phyloP scores from a whole-genome alignment of 495 filamentous ascomycete species.

The Massariosphaeria phaeospora region DNA sequence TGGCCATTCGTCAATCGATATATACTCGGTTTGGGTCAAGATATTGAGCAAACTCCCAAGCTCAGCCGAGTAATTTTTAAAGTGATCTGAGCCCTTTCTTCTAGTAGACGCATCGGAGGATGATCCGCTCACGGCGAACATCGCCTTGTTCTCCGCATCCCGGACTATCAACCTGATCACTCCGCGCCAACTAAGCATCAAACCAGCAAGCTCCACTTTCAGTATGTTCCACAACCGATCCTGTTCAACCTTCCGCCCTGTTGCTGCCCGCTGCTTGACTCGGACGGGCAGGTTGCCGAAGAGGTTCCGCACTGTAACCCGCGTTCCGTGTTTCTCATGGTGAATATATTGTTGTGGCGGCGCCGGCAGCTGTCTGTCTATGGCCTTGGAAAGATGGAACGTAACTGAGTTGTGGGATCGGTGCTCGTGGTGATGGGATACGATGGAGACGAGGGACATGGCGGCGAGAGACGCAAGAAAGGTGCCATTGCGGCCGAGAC shows the following conservation, averaged over 20 bases:
- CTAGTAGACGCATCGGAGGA: neutral
- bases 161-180: conserved; percentile 40
- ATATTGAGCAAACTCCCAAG: conserved; percentile 42
- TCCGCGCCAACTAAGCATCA: conserved; percentile 62
- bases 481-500: conserved; percentile 64
- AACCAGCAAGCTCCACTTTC: conserved; percentile 52
- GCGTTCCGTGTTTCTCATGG: conserved; percentile 64
- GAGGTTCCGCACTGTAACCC: conserved; percentile 74
- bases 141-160: conserved; percentile 23
- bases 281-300: conserved; percentile 96
- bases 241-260: conserved; percentile 49
- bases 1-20: conserved; percentile 47
- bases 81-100: neutral
- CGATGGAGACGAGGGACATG: conserved; percentile 71
- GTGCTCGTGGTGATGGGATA: conserved; percentile 65
- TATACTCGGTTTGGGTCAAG: conserved; percentile 60
- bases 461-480: conserved; percentile 76
- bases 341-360: conserved; percentile 55
- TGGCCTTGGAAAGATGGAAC: conserved; percentile 64
- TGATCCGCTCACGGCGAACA: conserved; percentile 15
- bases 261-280: conserved; percentile 68
- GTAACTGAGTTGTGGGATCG: conserved; percentile 62
- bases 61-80: neutral
- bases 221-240: conserved; percentile 70
- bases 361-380: conserved; percentile 65